A percentile compares a stretch with the other conserved stretches of the same genome.
These are phyloP conservation scores for Vigna reflexopilosa DNA, from an alignment of 306 rosid species.

Conservation along the genomic window DNA sequence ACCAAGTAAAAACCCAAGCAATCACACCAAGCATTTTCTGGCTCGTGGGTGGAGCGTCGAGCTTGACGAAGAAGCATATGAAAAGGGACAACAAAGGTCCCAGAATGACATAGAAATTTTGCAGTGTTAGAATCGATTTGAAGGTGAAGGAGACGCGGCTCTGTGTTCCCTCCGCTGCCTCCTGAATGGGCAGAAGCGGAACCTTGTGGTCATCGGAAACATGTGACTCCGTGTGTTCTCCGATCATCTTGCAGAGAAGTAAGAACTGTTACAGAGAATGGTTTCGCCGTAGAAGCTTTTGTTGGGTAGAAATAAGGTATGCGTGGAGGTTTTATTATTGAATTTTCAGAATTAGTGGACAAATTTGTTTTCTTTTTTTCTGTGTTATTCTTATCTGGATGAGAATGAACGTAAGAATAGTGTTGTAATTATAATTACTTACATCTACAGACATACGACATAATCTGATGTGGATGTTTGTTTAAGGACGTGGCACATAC, in stretches of 20 bases:
- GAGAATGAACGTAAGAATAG: not conserved
- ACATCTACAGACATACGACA: too few relatives aligned
- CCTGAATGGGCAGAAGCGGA: slow-evolving; percentile 69
- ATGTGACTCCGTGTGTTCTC: slow-evolving; percentile 15
- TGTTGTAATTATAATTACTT: not conserved
- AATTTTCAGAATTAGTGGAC: not conserved
- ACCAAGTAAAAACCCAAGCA: slow-evolving; percentile 85
- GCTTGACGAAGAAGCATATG: slow-evolving; percentile 60
- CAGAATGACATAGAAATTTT: slow-evolving; percentile 53
- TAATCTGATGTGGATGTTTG: not conserved
- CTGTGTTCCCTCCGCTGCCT: slow-evolving; percentile 38
- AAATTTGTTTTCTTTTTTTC: not conserved
- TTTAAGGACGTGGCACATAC: not conserved
- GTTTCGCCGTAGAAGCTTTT: not conserved
- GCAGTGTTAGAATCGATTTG: slow-evolving; percentile 45
- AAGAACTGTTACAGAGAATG: slow-evolving; percentile 9
- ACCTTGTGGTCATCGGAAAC: slow-evolving; percentile 55
- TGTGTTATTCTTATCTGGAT: not conserved
- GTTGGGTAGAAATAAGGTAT: not conserved
- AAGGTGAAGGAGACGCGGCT: slow-evolving; percentile 10
- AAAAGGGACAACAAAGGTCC: slow-evolving; percentile 69
- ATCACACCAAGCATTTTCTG: slow-evolving; percentile 78
- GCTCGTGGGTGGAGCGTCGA: slow-evolving; percentile 54
- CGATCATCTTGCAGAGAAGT: slow-evolving; percentile 45
- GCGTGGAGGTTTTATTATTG: not conserved